A percentile compares a stretch with the other conserved stretches of the same genome.
Conservation (phyloP, 495 filamentous ascomycete species). For the Amniculicola lignicola region DNA sequence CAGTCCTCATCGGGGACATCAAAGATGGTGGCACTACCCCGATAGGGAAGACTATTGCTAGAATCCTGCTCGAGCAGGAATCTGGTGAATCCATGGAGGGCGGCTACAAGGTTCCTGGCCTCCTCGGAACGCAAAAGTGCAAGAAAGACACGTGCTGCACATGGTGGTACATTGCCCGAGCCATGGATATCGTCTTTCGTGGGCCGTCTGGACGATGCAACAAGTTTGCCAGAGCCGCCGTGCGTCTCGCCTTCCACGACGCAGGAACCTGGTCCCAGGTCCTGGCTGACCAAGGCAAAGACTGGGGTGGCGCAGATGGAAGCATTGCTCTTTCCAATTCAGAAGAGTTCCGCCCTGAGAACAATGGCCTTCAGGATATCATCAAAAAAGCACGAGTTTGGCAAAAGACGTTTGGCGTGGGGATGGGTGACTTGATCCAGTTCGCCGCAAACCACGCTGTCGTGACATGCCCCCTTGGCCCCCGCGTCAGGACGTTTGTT, state of each 20-base stretch:
- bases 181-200: slow-evolving; percentile 9
- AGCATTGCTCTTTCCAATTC: slow-evolving; percentile 17
- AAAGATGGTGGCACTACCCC: slow-evolving; percentile 16
- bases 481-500: slow-evolving; percentile 37
- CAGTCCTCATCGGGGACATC: slow-evolving; percentile 26
- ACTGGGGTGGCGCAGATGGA: slow-evolving; percentile 35
- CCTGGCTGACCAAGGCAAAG: slow-evolving; percentile 1
- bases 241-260: slow-evolving; percentile 39
- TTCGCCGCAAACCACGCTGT: slow-evolving; percentile 29
- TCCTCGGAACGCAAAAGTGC: slow-evolving; percentile 1
- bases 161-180: slow-evolving; percentile 19
- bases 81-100: slow-evolving; percentile 3
- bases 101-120: slow-evolving; percentile 15
- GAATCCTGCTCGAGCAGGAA: slow-evolving; percentile 20
- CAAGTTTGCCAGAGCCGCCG: slow-evolving; percentile 25
- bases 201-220: slow-evolving; percentile 33
- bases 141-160: slow-evolving; percentile 28
- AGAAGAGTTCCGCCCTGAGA: slow-evolving; percentile 30
- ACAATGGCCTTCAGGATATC: slow-evolving; percentile 29
- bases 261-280: slow-evolving; percentile 31
- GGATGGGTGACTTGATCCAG: slow-evolving; percentile 36
- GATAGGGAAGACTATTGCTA: slow-evolving; percentile 24
- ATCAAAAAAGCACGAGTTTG: background rate
- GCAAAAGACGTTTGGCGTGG: slow-evolving; percentile 24
- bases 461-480: slow-evolving; percentile 28